These are phyloP conservation scores for Zymoseptoria crescenta DNA, from an alignment of 2,329 filamentous ascomycete genomes.

Conservation along the genomic window DNA sequence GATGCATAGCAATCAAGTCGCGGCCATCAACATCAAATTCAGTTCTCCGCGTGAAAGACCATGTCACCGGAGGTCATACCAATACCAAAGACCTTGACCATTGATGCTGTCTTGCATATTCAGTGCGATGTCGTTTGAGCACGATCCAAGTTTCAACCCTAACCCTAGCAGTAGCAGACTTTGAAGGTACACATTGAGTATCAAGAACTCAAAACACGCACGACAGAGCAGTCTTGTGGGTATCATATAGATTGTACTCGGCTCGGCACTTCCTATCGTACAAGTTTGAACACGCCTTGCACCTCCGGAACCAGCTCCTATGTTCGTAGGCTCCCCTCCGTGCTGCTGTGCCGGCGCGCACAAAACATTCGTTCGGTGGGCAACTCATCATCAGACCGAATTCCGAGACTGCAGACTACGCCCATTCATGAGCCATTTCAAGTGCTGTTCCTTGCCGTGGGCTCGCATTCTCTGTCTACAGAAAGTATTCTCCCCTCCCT, in stretches of 20 bases:
- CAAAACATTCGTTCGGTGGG: not conserved
- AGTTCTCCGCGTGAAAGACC: too few relatives aligned
- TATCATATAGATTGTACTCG: not conserved
- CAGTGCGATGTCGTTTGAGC: too few relatives aligned
- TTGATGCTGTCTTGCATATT: too few relatives aligned
- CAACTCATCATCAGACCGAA: not conserved
- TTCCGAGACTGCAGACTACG: not conserved
- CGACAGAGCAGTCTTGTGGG: too few relatives aligned
- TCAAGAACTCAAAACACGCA: too few relatives aligned
- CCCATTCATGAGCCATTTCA: not conserved
- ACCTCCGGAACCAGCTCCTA: not conserved
- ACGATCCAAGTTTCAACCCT: not conserved
- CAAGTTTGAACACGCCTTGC: not conserved
- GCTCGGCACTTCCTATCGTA: not conserved
- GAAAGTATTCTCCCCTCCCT: slow-evolving; percentile 45
- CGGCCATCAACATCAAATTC: too few relatives aligned
- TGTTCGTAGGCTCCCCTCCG: not conserved
- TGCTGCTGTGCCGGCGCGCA: not conserved
- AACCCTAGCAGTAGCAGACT: not conserved
- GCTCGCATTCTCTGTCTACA: slow-evolving; percentile 27
- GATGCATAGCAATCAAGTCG: too few relatives aligned
- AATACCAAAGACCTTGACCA: too few relatives aligned
- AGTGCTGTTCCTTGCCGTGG: not conserved
- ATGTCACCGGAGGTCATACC: too few relatives aligned
- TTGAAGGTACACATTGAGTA: too few relatives aligned